phyloP scores from a whole-genome alignment of 805 yeast genomes.

The Wickerhamomyces chambardii region DNA sequence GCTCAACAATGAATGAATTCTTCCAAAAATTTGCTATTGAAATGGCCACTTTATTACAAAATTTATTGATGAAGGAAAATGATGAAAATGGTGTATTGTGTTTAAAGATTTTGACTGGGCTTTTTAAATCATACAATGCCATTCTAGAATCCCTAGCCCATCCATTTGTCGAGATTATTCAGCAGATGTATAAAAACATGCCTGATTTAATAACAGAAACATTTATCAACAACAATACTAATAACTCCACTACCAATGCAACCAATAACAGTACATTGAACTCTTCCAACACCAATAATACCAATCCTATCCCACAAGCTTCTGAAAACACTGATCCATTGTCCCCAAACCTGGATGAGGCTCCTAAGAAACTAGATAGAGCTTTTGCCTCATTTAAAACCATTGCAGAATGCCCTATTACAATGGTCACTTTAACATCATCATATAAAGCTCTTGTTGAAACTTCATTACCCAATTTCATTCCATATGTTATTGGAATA shows the following conservation, averaged over 20 bases:
- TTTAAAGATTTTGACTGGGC: conserved; percentile 76
- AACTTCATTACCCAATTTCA: conserved; percentile 61
- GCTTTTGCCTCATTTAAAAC: conserved; percentile 85
- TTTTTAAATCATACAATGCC: conserved; percentile 78
- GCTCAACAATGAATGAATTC: conserved; percentile 76
- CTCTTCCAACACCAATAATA: conserved; percentile 4
- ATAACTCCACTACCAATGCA: conserved; percentile 1
- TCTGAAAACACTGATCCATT: conserved; percentile 8
- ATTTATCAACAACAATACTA: conserved; percentile 33
- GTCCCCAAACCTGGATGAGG: conserved; percentile 30
- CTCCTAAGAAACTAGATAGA: conserved; percentile 44
- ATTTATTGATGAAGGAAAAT: conserved; percentile 64
- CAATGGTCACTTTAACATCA: conserved; percentile 87
- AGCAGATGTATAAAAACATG: conserved; percentile 70
- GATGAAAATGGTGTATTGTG: conserved; percentile 94
- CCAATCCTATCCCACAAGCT: conserved; percentile 24
- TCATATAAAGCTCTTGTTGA: conserved; percentile 73
- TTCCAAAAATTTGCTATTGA: conserved; percentile 61
- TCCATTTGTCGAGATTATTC: conserved; percentile 69
- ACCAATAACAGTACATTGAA: conserved; percentile 11
- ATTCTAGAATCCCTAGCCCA: conserved; percentile 62
- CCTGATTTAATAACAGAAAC: conserved; percentile 65
- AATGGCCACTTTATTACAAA: conserved; percentile 50
- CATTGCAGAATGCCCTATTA: conserved; percentile 93
- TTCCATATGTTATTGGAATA: conserved; percentile 74